Base-by-base conservation (phyloP, 306 rosid genomes). In the Rosa multiflora region DNA sequence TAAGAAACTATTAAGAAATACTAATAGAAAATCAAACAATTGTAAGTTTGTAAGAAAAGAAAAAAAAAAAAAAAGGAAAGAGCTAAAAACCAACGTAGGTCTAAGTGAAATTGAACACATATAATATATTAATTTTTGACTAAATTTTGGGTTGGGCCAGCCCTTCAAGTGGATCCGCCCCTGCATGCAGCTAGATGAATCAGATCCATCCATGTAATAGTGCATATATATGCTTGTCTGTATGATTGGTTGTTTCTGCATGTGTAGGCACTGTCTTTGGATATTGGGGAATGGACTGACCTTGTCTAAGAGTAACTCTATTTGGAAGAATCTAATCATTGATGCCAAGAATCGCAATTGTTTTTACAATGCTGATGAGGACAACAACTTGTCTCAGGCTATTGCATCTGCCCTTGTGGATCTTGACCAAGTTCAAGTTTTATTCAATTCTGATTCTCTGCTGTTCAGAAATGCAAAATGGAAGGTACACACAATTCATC, bases 231-330 rank as follows among this genome's bases (percentile, higher is more conserved):
- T 58, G 4, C 68, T 26, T 62, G 18, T 5, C 8, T 5, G 9
- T 12, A 26, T 62, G 10, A 12, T 12, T 11, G 42, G 42, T 15
- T 43, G 6, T 80, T 56, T 39, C 10, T 62, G 42, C 40, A 62
- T 14, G 1, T 75, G 62, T 42, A 86, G 86, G 68, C 63, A 82
- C 47, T 86, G 86, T 76, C 82, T 86, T 73, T 86, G 86, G 88
- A 82, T 86, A 49, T 69, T 86, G 75, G 86, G 88, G 39, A 79
- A 78, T 43, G 86, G 51, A 70, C 48, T 10, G 2, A 86, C 88
- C 14, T 70, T 86, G 52, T 17, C 4, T 0, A 73, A 77, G 2
- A 86, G 86, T 1, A 26, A 75, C 14, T 32, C 84, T 37, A 52
- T 86, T 73, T 86, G 88, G 88, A 82, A 43, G 73, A 75, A 73